Percentiles rank a stretch among this genome's conserved stretches.
Evolutionary conservation across 176 grass and related monocot species (phyloP).

Genomic region (Carex pumila): DNA sequence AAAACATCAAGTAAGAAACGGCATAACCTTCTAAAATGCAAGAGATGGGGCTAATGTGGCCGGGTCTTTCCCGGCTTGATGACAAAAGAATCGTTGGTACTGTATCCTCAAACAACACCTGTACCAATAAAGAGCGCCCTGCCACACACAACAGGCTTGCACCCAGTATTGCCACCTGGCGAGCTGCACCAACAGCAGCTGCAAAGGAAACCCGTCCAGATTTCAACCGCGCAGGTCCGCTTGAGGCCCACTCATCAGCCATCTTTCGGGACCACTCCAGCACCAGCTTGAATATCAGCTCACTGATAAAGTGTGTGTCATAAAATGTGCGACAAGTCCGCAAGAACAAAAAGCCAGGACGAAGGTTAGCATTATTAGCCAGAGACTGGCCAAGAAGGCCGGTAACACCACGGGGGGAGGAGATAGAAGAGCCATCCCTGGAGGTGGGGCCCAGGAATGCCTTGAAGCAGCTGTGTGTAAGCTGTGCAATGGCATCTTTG

Average conservation of each 20-base stretch:
- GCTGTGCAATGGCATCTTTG: slow-evolving; percentile 72
- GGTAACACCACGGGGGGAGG: slow-evolving; percentile 47
- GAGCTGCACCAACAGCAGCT: slow-evolving; percentile 46
- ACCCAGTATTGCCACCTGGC: slow-evolving; percentile 75
- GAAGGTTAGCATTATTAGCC: slow-evolving; percentile 54
- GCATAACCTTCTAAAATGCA: slow-evolving; percentile 71
- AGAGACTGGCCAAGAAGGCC: slow-evolving; percentile 62
- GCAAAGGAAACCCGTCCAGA: slow-evolving; percentile 56
- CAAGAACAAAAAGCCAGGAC: slow-evolving; percentile 80
- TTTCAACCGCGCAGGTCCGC: slow-evolving; percentile 47
- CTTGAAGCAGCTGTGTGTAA: slow-evolving; percentile 77
- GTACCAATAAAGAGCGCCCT: slow-evolving; percentile 60
- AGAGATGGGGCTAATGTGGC: slow-evolving; percentile 37
- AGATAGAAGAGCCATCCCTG: slow-evolving; percentile 40
- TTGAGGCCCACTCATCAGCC: slow-evolving; percentile 59
- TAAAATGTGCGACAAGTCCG: slow-evolving; percentile 76
- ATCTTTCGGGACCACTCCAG: slow-evolving; percentile 63
- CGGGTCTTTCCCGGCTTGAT: slow-evolving; percentile 39
- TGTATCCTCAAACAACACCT: slow-evolving; percentile 86
- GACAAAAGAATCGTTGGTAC: slow-evolving; percentile 76
- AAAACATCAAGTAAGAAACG: slow-evolving; percentile 86
- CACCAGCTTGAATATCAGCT: slow-evolving; percentile 78
- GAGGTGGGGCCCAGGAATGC: slow-evolving; percentile 55
- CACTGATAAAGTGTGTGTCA: slow-evolving; percentile 70
- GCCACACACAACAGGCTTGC: slow-evolving; percentile 77